Conservation (phyloP, 164 flowering plant genomes). For the Berberis vulgaris region DNA sequence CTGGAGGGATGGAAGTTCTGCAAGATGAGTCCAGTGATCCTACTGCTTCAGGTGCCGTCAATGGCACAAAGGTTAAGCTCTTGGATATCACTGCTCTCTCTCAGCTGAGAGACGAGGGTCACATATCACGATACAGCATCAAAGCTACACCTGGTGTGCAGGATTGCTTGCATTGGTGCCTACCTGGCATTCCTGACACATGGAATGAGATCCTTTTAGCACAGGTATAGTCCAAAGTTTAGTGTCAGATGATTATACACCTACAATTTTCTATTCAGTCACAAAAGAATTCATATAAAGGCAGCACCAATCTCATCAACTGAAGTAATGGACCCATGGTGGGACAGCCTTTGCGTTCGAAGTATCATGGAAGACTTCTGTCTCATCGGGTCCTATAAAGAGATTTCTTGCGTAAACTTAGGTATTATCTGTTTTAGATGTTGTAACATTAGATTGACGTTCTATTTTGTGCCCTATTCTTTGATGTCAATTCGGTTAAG, state of each 20-base stretch:
- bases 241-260: background rate
- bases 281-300: too few relatives aligned
- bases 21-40: conserved; percentile 54
- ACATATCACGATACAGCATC: conserved; percentile 58
- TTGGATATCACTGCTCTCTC: conserved; percentile 70
- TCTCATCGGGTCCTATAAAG: too few relatives aligned
- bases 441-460: too few relatives aligned
- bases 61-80: conserved; percentile 52
- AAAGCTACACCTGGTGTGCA: conserved; percentile 44
- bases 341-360: too few relatives aligned
- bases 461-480: too few relatives aligned
- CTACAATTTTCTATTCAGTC: too few relatives aligned
- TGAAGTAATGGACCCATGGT: too few relatives aligned
- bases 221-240: conserved; percentile 25
- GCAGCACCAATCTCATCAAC: too few relatives aligned
- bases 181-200: conserved; percentile 81
- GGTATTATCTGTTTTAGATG: too few relatives aligned
- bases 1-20: conserved; percentile 45
- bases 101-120: conserved; percentile 75
- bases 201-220: conserved; percentile 74
- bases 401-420: too few relatives aligned
- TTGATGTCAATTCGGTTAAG: too few relatives aligned
- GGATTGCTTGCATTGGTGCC: conserved; percentile 90
- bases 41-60: conserved; percentile 44
- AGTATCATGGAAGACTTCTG: too few relatives aligned